Base-by-base conservation (phyloP, 805 yeast species). In the Gaillardinia entomophila region DNA sequence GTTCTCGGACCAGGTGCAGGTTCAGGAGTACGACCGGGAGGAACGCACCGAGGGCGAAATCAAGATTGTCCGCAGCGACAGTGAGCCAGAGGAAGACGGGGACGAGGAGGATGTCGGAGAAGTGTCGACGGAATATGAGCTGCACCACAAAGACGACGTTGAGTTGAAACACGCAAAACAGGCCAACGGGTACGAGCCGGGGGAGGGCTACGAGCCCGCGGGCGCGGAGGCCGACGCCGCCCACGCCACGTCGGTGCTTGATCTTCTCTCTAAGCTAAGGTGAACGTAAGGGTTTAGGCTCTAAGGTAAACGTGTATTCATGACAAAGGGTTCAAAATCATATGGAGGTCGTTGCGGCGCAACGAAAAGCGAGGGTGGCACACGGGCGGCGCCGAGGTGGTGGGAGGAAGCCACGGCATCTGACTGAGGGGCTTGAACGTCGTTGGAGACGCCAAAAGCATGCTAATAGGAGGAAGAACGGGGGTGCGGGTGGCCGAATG, bases 11-110 rank as follows among this genome's bases (percentile, higher is more conserved):
- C 62, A 63, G 27, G 49, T 65, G 12, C 64, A 65, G 41, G 51
- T 65, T 19, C 65, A 65, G 37, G 71, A 65, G 39, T 65, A 49
- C 35, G 64, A 57, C 18, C 41, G 62, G 6, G 71, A 64, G 28
- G 66, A 60, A n/a, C 50, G 52, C 18, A 41, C 51, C 3, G 51
- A 47, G 17, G 22, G 10, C 18, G 38, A 31, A 7, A 45, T 46
- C 18, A 45, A 47, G 22, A 46, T 52, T 8, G 42, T 42, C n/a
- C 45, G 45, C 17, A 48, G 57, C 33, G 51, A 46, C 3, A 51
- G 47, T 24, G 42, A 42, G 27, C 43, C 31, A 12, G 38, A 42
- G 14, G 41, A 35, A 12, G 45, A 38, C 5, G 46, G 45, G 11
- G 48, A 27, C 19, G 42, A 32, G 4, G 47, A 39, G 14, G 37